Evolutionary conservation across 2,329 filamentous ascomycete species (phyloP), one percentile per base, ranked within the genome.

Genomic region (Fusarium verrucosum): DNA sequence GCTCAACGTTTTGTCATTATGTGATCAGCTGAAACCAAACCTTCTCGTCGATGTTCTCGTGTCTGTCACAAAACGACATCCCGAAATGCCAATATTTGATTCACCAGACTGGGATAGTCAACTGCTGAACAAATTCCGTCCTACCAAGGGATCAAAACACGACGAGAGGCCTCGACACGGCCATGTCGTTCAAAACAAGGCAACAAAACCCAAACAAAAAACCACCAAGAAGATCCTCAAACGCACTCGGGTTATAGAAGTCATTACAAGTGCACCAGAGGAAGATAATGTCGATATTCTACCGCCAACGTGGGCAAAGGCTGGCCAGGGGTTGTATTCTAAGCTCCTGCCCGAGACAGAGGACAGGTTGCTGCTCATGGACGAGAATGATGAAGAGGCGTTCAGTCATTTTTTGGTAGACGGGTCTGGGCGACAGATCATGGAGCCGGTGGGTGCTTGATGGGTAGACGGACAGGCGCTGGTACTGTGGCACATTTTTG

Each of bases 351-450:
- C 75, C 1, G 80, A 81, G 59, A 73, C 70, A 9, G 72, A 79
- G 25, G 79, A 81, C 50, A 61, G 70, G n/a, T 46, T 50, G 7
- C 71, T 78, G 25, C 66, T 81, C 17, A 54, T 72, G 25, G 79
- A 81, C 42, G 73, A 76, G 6, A 76, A 80, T 20, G 79, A 81
- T 33, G 77, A 78, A 43, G 77, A 80, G 43, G 74, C 78, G 0
- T 81, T 81, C 43, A 81, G 78, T 38, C 78, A 81, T 49, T 81
- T 81, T 61, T 70, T 76, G 56, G 76, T 81, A 10, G 77, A 80
- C 33, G 62, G 56, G 19, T 61, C 72, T 19, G 78, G 78, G n/a
- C 76, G 74, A 58, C 75, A 78, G 44, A 74, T 78, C 19, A 62
- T 74, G 38, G 68, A 76, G 19, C 63, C 74, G 13, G 64, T 73